Percentiles rank a stretch among this genome's conserved stretches.
These are phyloP conservation scores for Rhododendron henanense DNA, from an alignment of 148 eudicot genomes.

Conservation along the genomic window DNA sequence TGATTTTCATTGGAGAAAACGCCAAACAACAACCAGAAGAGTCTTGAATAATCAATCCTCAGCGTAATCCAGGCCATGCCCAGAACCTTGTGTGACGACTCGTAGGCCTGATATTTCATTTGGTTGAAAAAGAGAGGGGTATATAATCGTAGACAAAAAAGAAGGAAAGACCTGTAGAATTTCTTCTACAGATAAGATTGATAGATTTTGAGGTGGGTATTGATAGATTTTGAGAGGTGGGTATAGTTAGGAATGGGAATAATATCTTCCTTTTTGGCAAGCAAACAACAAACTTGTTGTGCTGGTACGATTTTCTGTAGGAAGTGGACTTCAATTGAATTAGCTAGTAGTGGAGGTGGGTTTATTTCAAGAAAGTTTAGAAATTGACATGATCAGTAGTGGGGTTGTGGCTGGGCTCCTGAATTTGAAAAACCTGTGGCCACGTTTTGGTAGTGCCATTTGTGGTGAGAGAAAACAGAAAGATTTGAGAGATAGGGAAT, in stretches of 20 bases:
- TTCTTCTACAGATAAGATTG: constrained; percentile 14
- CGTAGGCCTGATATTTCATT: constrained; percentile 31
- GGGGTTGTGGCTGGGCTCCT: constrained; percentile 8
- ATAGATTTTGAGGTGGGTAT: neutral
- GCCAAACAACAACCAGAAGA: constrained; percentile 71
- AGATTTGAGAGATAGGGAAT: neutral
- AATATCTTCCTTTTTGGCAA: neutral
- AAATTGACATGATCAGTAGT: neutral
- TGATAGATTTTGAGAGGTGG: neutral
- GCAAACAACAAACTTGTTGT: neutral
- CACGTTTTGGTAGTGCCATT: constrained; percentile 42
- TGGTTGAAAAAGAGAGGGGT: constrained; percentile 11
- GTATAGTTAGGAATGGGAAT: neutral
- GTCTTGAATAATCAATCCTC: constrained; percentile 66
- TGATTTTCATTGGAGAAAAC: constrained; percentile 68
- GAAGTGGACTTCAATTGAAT: neutral
- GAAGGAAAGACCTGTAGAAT: neutral
- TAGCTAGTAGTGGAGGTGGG: constrained; percentile 9
- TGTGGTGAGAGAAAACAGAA: constrained; percentile 9
- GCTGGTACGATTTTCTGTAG: neutral
- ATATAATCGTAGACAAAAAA: neutral
- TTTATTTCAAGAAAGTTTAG: constrained; percentile 10
- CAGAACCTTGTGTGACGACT: constrained; percentile 31
- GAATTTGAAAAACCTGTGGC: constrained; percentile 73
- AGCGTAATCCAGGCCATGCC: constrained; percentile 73